Conservation (phyloP, 768 basidiomycete species). For the Xerocomellus dryophilus region DNA sequence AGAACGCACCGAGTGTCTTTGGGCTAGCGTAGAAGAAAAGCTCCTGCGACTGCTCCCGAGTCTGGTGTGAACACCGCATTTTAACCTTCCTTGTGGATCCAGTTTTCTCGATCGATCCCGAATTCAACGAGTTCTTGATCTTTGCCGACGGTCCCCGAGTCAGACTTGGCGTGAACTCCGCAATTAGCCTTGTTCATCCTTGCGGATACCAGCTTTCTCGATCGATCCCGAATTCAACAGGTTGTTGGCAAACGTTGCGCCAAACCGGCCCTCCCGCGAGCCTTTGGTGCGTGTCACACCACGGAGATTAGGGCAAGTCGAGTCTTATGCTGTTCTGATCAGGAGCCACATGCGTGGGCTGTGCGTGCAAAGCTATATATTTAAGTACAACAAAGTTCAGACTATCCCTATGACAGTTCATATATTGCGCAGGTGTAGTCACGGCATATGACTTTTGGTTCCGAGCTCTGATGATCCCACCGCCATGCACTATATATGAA, state of each 20-base stretch:
- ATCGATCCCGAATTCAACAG: background rate
- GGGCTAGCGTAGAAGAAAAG: background rate
- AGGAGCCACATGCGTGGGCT: background rate
- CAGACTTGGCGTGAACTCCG: background rate
- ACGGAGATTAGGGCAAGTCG: background rate
- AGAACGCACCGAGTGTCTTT: background rate
- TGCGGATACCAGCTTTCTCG: background rate
- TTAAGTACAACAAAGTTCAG: background rate
- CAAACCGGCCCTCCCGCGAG: slow-evolving; percentile 16
- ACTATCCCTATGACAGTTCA: background rate
- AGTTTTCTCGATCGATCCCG: background rate
- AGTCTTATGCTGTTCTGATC: background rate
- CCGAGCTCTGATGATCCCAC: background rate
- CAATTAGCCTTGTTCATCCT: background rate
- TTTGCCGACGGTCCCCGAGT: background rate
- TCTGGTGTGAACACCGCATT: background rate
- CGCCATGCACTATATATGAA: too few species aligned
- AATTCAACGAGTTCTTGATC: background rate
- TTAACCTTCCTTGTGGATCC: background rate
- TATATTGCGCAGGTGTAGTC: background rate
- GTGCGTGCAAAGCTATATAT: background rate
- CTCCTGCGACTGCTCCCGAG: background rate
- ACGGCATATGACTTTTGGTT: background rate
- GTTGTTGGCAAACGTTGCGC: background rate
- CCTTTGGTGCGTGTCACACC: slow-evolving; percentile 1